A percentile compares a stretch with the other conserved stretches of the same genome.
These are phyloP conservation scores for Phytopythium kandeliae DNA, from an alignment of 352 stramenopile species.

Conservation along the genomic window DNA sequence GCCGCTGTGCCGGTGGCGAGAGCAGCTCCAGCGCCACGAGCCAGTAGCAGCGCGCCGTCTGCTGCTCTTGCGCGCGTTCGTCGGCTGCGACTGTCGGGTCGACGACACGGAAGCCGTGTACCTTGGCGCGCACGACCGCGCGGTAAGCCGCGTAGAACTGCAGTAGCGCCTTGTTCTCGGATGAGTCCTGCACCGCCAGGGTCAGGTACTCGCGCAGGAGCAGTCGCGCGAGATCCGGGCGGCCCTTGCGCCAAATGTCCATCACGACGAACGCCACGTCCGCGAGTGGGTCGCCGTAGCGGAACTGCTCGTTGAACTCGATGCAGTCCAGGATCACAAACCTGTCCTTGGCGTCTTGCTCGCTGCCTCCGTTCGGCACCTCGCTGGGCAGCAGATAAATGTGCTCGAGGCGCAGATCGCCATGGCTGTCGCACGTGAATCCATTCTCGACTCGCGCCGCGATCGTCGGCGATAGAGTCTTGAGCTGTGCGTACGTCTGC, in stretches of 20 bases:
- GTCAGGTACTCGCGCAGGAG: slow-evolving; percentile 54
- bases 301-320: slow-evolving; percentile 80
- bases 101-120: slow-evolving; percentile 57
- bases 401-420: slow-evolving; percentile 61
- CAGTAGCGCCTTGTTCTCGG: slow-evolving; percentile 43
- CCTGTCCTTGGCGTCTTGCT: slow-evolving; percentile 3
- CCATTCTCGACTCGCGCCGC: slow-evolving; percentile 39
- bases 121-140: slow-evolving; percentile 63
- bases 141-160: slow-evolving; percentile 64
- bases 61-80: slow-evolving; percentile 26
- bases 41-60: slow-evolving; percentile 56
- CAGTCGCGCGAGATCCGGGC: slow-evolving; percentile 40
- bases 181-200: slow-evolving; percentile 35
- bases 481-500: slow-evolving; percentile 42
- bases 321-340: slow-evolving; percentile 70
- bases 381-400: slow-evolving; percentile 38
- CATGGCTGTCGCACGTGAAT: slow-evolving; percentile 65
- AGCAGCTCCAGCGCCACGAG: slow-evolving; percentile 56
- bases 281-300: slow-evolving; percentile 55
- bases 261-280: slow-evolving; percentile 67
- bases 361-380: background rate
- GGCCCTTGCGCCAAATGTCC: slow-evolving; percentile 58
- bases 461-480: slow-evolving; percentile 33
- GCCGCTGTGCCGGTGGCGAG: slow-evolving; percentile 27
- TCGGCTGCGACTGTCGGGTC: slow-evolving; percentile 36